Percentiles rank a stretch among this genome's conserved stretches.
Evolutionary conservation across 768 basidiomycete genomes (phyloP).

Genomic region (Leccinum disarticulatum): DNA sequence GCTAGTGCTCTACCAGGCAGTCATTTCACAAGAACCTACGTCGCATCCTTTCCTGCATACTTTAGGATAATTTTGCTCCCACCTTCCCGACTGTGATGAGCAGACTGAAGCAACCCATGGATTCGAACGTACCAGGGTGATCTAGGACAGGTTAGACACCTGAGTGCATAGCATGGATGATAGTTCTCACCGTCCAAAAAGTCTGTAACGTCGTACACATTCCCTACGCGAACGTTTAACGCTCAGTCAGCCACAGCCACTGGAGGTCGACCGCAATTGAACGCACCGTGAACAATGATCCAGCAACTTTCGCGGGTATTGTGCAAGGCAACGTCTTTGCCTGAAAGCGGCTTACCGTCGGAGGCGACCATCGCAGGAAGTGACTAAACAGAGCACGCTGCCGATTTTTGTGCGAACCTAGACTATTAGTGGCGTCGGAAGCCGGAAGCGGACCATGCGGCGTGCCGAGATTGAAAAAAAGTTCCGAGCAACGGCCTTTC

Average conservation of each 20-base stretch:
- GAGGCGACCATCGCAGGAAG: constrained; percentile 12
- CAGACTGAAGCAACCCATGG: background rate
- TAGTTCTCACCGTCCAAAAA: constrained; percentile 61
- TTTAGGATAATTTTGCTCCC: constrained; percentile 84
- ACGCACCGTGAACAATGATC: constrained; percentile 81
- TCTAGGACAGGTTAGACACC: constrained; percentile 36
- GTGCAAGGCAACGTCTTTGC: constrained; percentile 53
- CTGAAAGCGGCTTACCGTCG: constrained; percentile 34
- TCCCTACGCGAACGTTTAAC: constrained; percentile 41
- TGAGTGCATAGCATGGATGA: background rate
- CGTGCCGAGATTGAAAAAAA: background rate
- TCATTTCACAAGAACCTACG: constrained; percentile 45
- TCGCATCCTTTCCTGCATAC: constrained; percentile 89
- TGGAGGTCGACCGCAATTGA: background rate
- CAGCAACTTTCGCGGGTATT: constrained; percentile 65
- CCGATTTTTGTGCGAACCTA: background rate
- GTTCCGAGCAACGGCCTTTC: background rate
- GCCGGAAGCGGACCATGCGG: background rate
- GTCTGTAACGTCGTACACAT: constrained; percentile 78
- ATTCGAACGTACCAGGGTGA: constrained; percentile 55
- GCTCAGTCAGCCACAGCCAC: constrained; percentile 9
- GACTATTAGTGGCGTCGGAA: background rate
- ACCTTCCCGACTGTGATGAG: constrained; percentile 39
- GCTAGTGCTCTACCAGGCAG: background rate
- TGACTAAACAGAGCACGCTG: background rate